These are phyloP conservation scores for Peribolospora baueri DNA, from an alignment of 768 basidiomycete species.

Conservation along the genomic window DNA sequence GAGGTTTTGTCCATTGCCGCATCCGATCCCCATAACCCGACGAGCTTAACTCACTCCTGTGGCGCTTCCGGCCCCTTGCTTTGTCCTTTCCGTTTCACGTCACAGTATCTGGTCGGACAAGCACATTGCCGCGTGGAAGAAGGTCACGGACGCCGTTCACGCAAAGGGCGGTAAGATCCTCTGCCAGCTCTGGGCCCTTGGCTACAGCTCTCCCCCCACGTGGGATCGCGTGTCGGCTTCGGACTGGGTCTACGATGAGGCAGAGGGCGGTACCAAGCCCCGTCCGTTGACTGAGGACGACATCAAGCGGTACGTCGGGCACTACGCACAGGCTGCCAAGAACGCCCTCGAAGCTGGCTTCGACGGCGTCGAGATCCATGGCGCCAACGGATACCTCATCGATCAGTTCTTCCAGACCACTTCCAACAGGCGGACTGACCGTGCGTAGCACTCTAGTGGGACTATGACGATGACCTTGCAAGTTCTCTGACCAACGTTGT, in stretches of 20 bases:
- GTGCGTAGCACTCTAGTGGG: too few species aligned
- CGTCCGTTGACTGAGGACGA: conserved; percentile 17
- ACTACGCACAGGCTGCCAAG: conserved; percentile 31
- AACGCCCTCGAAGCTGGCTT: conserved; percentile 41
- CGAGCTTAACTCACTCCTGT: not conserved
- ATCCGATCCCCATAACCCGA: conserved; percentile 4
- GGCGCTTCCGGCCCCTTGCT: too few species aligned
- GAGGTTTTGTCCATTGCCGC: conserved; percentile 14
- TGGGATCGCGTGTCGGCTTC: too few species aligned
- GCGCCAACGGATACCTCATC: conserved; percentile 19
- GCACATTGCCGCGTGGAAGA: conserved; percentile 17
- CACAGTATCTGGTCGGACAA: conserved; percentile 15
- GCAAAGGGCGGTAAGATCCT: conserved; percentile 26
- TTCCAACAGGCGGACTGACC: not conserved
- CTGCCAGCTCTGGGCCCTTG: conserved; percentile 18
- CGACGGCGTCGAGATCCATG: conserved; percentile 34
- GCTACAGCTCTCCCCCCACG: not conserved
- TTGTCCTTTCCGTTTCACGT: not conserved
- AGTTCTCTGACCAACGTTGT: not conserved
- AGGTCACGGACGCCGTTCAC: conserved; percentile 28
- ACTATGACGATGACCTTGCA: not conserved
- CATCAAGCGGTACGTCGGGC: conserved; percentile 22
- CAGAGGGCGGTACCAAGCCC: conserved; percentile 7
- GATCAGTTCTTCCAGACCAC: conserved; percentile 10
- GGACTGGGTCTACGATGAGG: not conserved